These are phyloP conservation scores for Pestalotiopsis fici DNA, from an alignment of 2,329 filamentous ascomycete species.

Conservation along the genomic window DNA sequence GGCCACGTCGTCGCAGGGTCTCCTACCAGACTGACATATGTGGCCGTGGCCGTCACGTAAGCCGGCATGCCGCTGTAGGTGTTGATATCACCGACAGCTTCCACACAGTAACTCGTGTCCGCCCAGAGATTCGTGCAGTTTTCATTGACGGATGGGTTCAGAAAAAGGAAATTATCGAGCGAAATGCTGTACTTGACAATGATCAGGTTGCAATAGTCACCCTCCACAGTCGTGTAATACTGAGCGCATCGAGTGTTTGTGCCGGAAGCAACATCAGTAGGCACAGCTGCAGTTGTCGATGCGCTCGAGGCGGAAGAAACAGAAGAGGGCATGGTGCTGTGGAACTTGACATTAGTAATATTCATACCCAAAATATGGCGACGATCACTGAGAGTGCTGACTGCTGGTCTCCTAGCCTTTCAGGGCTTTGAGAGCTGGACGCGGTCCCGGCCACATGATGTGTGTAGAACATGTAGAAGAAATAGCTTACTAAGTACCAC, in stretches of 20 bases:
- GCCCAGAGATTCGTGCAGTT: conserved; percentile 36
- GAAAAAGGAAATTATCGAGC: conserved; percentile 31
- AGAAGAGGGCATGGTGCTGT: too few relatives aligned
- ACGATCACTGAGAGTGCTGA: too few relatives aligned
- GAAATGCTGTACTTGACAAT: conserved; percentile 29
- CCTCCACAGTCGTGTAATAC: not conserved
- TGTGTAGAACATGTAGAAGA: too few relatives aligned
- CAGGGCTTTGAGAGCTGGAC: too few relatives aligned
- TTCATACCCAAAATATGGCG: too few relatives aligned
- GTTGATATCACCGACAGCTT: conserved; percentile 27
- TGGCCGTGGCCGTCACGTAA: not conserved
- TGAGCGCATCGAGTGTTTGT: not conserved
- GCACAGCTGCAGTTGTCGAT: conserved; percentile 16
- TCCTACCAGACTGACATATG: too few relatives aligned
- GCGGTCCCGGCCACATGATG: too few relatives aligned
- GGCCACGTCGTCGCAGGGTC: too few relatives aligned
- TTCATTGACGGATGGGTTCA: conserved; percentile 31
- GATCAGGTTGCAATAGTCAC: conserved; percentile 16
- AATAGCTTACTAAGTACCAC: too few relatives aligned
- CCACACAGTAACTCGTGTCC: conserved; percentile 32
- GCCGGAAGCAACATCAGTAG: conserved; percentile 16
- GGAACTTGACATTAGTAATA: too few relatives aligned
- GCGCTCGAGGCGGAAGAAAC: too few relatives aligned
- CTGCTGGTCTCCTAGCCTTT: too few relatives aligned
- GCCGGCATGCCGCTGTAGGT: conserved; percentile 11